These are phyloP conservation scores for Lolium rigidum DNA, from an alignment of 176 grass and related monocot species.

Conservation along the genomic window DNA sequence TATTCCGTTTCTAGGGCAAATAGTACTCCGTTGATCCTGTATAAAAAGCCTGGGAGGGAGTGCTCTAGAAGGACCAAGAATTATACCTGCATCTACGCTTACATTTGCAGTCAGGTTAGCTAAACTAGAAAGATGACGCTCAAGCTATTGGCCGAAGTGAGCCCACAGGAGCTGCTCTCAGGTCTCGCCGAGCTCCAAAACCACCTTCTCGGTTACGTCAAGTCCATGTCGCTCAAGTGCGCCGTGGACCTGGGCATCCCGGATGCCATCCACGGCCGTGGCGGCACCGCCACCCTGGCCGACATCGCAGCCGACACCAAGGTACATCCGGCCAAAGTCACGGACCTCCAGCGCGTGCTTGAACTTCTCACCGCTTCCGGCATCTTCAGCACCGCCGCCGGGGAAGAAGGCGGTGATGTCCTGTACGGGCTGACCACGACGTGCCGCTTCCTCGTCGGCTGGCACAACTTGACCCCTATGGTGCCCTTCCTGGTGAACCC, in stretches of 20 bases:
- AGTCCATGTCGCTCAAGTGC: constrained; percentile 45
- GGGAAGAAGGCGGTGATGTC: background rate
- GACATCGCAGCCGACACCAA: background rate
- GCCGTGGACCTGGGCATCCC: constrained; percentile 48
- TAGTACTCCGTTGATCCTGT: background rate
- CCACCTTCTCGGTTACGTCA: constrained; percentile 41
- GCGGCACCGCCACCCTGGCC: constrained; percentile 13
- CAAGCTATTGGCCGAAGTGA: background rate
- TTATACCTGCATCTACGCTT: background rate
- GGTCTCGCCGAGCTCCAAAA: background rate
- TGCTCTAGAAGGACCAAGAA: background rate
- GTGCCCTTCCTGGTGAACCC: too few relatives aligned
- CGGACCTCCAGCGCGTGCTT: constrained; percentile 12
- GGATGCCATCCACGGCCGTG: constrained; percentile 44
- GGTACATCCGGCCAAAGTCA: background rate
- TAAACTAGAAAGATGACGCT: background rate
- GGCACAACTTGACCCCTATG: too few relatives aligned
- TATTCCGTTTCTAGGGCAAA: too few relatives aligned
- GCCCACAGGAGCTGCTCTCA: background rate
- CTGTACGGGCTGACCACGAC: too few relatives aligned
- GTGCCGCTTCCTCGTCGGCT: too few relatives aligned
- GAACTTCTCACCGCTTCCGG: background rate
- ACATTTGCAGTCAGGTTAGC: background rate
- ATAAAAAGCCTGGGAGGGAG: background rate
- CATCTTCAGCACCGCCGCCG: too few relatives aligned